Evolutionary conservation across 306 rosid species (phyloP).

Genomic region (Begonia peltatifolia): DNA sequence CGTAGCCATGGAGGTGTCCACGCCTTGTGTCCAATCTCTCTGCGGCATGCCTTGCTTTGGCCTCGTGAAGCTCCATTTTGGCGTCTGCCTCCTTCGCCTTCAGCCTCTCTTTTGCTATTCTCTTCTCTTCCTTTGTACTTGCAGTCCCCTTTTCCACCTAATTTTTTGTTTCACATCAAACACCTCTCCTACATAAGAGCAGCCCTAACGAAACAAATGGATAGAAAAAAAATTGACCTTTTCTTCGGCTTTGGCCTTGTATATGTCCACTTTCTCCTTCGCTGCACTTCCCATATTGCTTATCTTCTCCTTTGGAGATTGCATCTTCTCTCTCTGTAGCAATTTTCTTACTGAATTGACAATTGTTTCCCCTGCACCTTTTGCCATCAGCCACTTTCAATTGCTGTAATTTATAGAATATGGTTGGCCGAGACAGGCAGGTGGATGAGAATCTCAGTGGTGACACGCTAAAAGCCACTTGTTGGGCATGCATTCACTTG

Average conservation of each 20-base stretch:
- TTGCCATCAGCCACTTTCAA: no score
- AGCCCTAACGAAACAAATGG: neutral
- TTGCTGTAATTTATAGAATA: neutral
- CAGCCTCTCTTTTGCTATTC: slow-evolving; percentile 31
- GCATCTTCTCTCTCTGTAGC: slow-evolving; percentile 17
- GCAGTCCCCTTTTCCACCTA: slow-evolving; percentile 44
- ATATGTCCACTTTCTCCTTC: slow-evolving; percentile 27
- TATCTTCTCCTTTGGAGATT: slow-evolving; percentile 42
- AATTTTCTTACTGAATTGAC: neutral
- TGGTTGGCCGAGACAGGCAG: neutral
- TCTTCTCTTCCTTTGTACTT: slow-evolving; percentile 38
- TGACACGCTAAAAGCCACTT: slow-evolving; percentile 3
- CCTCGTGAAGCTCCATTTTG: slow-evolving; percentile 50
- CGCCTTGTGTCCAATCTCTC: slow-evolving; percentile 23
- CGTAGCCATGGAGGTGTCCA: slow-evolving; percentile 7
- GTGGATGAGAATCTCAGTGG: neutral
- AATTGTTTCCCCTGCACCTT: neutral
- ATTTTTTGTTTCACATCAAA: neutral
- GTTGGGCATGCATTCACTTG: slow-evolving; percentile 3
- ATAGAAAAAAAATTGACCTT: slow-evolving; percentile 17
- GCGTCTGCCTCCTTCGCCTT: slow-evolving; percentile 53
- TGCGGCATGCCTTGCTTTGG: slow-evolving; percentile 46
- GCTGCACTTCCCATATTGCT: slow-evolving; percentile 43
- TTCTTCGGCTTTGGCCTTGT: slow-evolving; percentile 44
- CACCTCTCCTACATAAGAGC: neutral